Percentiles rank a stretch among this genome's conserved stretches.
Evolutionary conservation across 2,329 filamentous ascomycete genomes (phyloP).

Genomic region (Talaromyces sp.): DNA sequence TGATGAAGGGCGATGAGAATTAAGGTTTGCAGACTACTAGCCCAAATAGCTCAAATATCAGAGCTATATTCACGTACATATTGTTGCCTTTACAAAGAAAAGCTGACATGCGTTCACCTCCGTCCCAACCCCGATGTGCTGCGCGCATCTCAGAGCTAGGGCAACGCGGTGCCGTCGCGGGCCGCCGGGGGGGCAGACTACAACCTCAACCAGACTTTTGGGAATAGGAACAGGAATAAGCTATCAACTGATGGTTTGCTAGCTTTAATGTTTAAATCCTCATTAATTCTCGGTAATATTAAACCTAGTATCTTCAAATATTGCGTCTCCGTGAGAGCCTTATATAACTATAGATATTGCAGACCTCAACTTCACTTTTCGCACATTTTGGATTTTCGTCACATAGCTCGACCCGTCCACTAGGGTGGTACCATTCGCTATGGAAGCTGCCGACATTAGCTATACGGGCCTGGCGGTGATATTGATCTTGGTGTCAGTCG

Average conservation of each 20-base stretch:
- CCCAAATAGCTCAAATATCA: not conserved
- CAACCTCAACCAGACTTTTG: not conserved
- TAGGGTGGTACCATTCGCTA: not conserved
- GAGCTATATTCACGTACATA: not conserved
- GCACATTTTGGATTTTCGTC: not conserved
- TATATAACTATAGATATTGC: not conserved
- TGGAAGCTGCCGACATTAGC: not conserved
- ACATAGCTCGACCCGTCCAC: not conserved
- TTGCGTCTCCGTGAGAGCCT: not conserved
- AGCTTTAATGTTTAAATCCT: not conserved
- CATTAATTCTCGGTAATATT: not conserved
- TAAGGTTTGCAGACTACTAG: not conserved
- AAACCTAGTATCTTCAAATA: not conserved
- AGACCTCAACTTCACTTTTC: not conserved
- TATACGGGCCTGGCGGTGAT: not conserved
- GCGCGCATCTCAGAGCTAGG: not conserved
- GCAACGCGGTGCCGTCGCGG: conserved; percentile 1
- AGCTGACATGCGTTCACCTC: not conserved
- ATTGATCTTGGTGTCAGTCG: not conserved
- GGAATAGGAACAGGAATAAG: conserved; percentile 3
- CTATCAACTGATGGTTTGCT: not conserved
- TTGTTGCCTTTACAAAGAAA: not conserved
- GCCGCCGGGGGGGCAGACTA: not conserved
- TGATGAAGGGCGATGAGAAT: not conserved
- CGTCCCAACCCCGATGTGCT: not conserved